Evolutionary conservation across 805 yeast genomes (phyloP).

Genomic region (Starmerella apicola): DNA sequence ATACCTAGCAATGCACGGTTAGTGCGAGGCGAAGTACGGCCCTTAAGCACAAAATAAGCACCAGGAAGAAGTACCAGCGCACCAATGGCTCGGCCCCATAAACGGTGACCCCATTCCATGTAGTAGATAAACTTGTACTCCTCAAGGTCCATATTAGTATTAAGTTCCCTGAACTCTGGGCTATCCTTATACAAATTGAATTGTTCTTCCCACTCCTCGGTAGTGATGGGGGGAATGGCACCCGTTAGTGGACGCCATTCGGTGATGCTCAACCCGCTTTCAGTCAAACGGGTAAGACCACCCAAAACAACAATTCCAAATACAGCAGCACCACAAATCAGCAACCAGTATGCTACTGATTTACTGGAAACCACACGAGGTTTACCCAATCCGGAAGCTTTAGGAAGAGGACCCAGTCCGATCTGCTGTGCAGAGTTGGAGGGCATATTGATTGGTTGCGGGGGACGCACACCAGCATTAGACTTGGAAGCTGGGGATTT

Average conservation of each 20-base stretch:
- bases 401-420: slow-evolving; percentile 18
- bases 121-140: slow-evolving; percentile 89
- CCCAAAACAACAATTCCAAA: slow-evolving; percentile 95
- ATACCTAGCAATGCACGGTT: slow-evolving; percentile 59
- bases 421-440: slow-evolving; percentile 7
- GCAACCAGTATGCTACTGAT: slow-evolving; percentile 72
- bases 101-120: slow-evolving; percentile 97
- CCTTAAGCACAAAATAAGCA: slow-evolving; percentile 56
- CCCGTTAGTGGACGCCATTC: slow-evolving; percentile 99
- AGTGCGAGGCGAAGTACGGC: slow-evolving; percentile 53
- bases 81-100: slow-evolving; percentile 88
- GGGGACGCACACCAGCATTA: not conserved
- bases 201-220: slow-evolving; percentile 75
- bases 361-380: slow-evolving; percentile 36
- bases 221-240: slow-evolving; percentile 71
- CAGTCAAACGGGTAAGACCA: slow-evolving; percentile 89
- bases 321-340: slow-evolving; percentile 76
- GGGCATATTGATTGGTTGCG: not conserved
- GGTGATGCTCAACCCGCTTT: slow-evolving; percentile 88
- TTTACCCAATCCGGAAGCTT: slow-evolving; percentile 10
- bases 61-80: slow-evolving; percentile 74
- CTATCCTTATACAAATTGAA: slow-evolving; percentile 68
- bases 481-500: too few species aligned
- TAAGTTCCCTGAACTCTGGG: slow-evolving; percentile 83
- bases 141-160: slow-evolving; percentile 77